phyloP scores from a whole-genome alignment of 164 flowering plant species.

The Echeveria elegans region DNA sequence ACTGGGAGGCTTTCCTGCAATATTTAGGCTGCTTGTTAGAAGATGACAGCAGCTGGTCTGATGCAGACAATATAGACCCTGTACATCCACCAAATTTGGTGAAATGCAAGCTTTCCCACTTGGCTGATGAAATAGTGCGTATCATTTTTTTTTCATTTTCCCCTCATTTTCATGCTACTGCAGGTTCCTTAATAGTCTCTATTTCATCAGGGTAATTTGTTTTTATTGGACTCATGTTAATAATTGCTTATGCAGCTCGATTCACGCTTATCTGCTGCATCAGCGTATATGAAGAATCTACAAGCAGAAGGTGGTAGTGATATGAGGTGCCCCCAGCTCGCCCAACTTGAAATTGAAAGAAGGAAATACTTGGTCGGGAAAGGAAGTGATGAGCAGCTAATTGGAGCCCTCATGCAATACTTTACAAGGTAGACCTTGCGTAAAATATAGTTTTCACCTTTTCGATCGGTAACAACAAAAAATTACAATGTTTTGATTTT shows the following conservation, averaged over 20 bases:
- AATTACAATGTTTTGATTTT: too few species aligned
- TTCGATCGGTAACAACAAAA: background rate
- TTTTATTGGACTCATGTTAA: too few species aligned
- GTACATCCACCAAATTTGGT: conserved; percentile 26
- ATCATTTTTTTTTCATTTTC: too few species aligned
- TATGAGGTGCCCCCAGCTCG: conserved; percentile 62
- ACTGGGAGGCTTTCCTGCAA: conserved; percentile 84
- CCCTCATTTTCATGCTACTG: background rate
- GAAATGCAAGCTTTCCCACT: conserved; percentile 35
- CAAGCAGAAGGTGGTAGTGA: conserved; percentile 22
- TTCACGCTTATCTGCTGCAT: conserved; percentile 53
- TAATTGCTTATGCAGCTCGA: conserved; percentile 75
- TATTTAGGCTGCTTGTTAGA: conserved; percentile 81
- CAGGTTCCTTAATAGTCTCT: background rate
- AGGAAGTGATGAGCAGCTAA: conserved; percentile 37
- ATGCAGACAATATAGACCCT: conserved; percentile 17
- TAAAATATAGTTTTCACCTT: background rate
- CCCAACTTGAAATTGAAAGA: conserved; percentile 74
- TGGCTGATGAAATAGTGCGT: conserved; percentile 62
- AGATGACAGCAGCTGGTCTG: conserved; percentile 53
- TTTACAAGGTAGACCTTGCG: conserved; percentile 44
- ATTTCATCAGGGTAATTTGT: background rate
- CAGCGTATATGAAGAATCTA: conserved; percentile 41
- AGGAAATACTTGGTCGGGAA: conserved; percentile 51
- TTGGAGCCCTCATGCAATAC: conserved; percentile 46